A percentile compares a stretch with the other conserved stretches of the same genome.
Evolutionary conservation across 805 yeast genomes (phyloP).

Genomic region (Hanseniaspora occidentalis): DNA sequence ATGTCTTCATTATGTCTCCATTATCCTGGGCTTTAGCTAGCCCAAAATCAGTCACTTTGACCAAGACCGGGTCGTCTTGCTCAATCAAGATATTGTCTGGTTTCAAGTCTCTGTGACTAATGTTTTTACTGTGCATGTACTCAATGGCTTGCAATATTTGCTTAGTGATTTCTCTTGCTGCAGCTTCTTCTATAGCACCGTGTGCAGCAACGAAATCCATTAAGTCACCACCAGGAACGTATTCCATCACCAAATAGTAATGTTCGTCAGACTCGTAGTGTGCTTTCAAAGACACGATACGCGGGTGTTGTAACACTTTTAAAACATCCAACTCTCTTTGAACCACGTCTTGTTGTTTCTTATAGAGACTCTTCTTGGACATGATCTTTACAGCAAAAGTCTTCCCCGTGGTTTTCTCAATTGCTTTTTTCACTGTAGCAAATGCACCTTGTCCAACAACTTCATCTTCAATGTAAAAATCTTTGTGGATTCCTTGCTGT

Average conservation of each 20-base stretch:
- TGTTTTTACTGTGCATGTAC: constrained; percentile 81
- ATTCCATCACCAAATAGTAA: constrained; percentile 89
- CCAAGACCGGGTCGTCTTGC: constrained; percentile 77
- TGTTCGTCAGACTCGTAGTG: constrained; percentile 73
- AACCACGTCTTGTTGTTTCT: constrained; percentile 43
- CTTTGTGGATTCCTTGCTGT: constrained; percentile 57
- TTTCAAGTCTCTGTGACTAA: constrained; percentile 91
- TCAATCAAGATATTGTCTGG: constrained; percentile 92
- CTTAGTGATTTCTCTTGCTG: constrained; percentile 72
- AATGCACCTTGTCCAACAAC: constrained; percentile 97
- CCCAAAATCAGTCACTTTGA: constrained; percentile 96
- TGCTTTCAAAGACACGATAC: constrained; percentile 71
- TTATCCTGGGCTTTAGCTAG: constrained; percentile 81
- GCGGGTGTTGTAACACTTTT: constrained; percentile 66
- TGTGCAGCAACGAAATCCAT: constrained; percentile 95
- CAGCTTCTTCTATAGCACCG: constrained; percentile 86
- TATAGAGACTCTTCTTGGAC: constrained; percentile 50
- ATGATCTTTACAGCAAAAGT: constrained; percentile 88
- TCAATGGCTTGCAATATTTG: constrained; percentile 76
- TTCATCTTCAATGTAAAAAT: constrained; percentile 70
- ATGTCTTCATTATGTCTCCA: constrained; percentile 82
- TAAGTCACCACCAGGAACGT: constrained; percentile 90
- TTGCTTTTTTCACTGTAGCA: constrained; percentile 87
- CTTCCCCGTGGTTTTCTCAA: constrained; percentile 74
- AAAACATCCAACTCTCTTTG: constrained; percentile 77